Conservation (phyloP, 2,329 filamentous ascomycete species). For the Penicillium paneum region DNA sequence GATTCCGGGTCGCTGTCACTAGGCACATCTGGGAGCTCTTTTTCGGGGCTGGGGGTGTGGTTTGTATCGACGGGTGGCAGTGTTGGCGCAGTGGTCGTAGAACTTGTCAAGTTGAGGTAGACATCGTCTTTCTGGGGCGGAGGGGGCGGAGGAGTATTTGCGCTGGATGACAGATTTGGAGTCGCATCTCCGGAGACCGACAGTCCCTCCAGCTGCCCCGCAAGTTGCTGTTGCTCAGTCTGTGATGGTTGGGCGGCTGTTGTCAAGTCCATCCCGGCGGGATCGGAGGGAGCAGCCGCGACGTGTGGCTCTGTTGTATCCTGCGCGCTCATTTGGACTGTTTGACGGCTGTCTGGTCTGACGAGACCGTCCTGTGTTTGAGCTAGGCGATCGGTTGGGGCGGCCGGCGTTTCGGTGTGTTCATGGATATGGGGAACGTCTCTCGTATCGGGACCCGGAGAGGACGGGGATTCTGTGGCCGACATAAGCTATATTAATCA, state of each 20-base stretch:
- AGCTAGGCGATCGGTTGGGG: conserved; percentile 17
- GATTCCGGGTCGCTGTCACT: conserved; percentile 34
- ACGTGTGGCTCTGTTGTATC: conserved; percentile 1
- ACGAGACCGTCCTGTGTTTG: conserved; percentile 21
- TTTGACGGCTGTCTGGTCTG: conserved; percentile 8
- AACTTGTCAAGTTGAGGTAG: conserved; percentile 51
- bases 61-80: conserved; percentile 40
- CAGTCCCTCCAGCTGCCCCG: conserved; percentile 31
- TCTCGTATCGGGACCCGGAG: conserved; percentile 24
- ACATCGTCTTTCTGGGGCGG: conserved; percentile 51
- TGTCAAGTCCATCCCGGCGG: conserved; percentile 5
- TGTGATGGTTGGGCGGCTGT: conserved; percentile 11
- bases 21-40: conserved; percentile 40
- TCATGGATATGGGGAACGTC: conserved; percentile 24
- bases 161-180: conserved; percentile 16
- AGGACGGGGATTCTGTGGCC: conserved; percentile 28
- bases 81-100: conserved; percentile 36
- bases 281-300: neutral
- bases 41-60: conserved; percentile 35
- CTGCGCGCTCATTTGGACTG: conserved; percentile 16
- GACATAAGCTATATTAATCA: conserved; percentile 47
- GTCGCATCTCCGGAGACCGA: conserved; percentile 28
- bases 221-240: conserved; percentile 23
- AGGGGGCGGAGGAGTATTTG: conserved; percentile 36
- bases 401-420: conserved; percentile 24